Conservation (phyloP, 139 green algal genomes). For the Chlorella sp. region DNA sequence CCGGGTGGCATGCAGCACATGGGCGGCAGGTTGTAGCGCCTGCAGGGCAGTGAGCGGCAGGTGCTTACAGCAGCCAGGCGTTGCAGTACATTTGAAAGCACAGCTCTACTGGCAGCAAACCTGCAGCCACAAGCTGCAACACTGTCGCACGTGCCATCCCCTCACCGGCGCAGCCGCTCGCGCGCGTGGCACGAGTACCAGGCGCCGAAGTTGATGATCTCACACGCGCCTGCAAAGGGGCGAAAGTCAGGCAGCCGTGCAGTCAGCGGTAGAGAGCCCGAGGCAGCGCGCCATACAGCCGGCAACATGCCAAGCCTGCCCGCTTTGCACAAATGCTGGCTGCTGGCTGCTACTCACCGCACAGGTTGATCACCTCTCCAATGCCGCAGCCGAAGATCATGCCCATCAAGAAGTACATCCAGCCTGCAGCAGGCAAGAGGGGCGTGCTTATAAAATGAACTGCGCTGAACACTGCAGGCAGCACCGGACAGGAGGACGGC, state of each 20-base stretch:
- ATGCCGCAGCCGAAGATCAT: constrained; percentile 44
- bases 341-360: not conserved
- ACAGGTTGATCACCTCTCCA: constrained; percentile 26
- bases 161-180: constrained; percentile 49
- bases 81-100: no score
- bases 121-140: no score
- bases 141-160: no score
- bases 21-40: constrained; percentile 52
- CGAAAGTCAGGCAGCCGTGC: no score
- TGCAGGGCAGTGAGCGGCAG: not conserved
- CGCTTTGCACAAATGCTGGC: not conserved
- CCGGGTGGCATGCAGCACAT: constrained; percentile 48
- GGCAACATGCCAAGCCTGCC: not conserved
- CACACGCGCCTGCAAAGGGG: no score
- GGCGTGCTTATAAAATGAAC: no score
- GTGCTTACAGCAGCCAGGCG: not conserved
- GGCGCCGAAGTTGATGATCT: constrained; percentile 47
- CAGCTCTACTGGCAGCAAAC: no score
- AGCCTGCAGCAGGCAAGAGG: not conserved
- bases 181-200: constrained; percentile 56
- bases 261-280: no score
- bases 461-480: no score
- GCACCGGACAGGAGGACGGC: no score
- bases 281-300: no score
- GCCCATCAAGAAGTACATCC: constrained; percentile 36